phyloP scores from a whole-genome alignment of 2,329 filamentous ascomycete species.

The Rhynchosporium agropyri region DNA sequence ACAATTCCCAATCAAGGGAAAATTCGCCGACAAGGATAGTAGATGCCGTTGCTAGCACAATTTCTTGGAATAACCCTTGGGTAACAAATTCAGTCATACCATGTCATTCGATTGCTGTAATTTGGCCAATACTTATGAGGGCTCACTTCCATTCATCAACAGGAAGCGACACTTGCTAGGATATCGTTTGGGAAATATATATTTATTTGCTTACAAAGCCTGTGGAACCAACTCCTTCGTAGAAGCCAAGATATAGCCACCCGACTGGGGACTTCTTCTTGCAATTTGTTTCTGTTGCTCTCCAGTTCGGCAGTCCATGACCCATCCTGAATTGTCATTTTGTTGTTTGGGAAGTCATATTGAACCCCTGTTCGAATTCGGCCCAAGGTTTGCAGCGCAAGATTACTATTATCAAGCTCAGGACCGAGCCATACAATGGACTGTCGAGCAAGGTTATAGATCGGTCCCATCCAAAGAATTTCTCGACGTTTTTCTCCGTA shows the following conservation, averaged over 20 bases:
- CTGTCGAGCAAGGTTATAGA: conserved; percentile 30
- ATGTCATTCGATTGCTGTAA: not conserved
- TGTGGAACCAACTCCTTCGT: conserved; percentile 20
- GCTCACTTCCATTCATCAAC: not conserved
- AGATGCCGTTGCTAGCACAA: conserved; percentile 19
- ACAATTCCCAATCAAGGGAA: conserved; percentile 17
- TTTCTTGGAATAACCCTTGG: conserved; percentile 21
- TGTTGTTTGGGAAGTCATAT: not conserved
- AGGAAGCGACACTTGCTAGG: not conserved
- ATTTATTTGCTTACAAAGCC: conserved; percentile 19
- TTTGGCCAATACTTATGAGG: not conserved
- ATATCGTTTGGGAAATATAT: not conserved
- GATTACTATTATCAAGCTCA: conserved; percentile 18
- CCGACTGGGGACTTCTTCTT: conserved; percentile 3
- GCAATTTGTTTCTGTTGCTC: not conserved
- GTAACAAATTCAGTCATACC: not conserved
- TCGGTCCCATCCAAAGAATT: conserved; percentile 33
- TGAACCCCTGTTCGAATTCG: not conserved
- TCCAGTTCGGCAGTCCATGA: conserved; percentile 5
- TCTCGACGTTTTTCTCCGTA: conserved; percentile 29
- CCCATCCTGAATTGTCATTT: not conserved
- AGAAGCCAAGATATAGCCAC: conserved; percentile 16
- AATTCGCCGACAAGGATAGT: conserved; percentile 8
- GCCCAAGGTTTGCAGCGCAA: conserved; percentile 21
- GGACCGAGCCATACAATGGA: conserved; percentile 37